These are phyloP conservation scores for Sordariomycetes sp. DNA, from an alignment of 2,329 filamentous ascomycete genomes.

Conservation along the genomic window DNA sequence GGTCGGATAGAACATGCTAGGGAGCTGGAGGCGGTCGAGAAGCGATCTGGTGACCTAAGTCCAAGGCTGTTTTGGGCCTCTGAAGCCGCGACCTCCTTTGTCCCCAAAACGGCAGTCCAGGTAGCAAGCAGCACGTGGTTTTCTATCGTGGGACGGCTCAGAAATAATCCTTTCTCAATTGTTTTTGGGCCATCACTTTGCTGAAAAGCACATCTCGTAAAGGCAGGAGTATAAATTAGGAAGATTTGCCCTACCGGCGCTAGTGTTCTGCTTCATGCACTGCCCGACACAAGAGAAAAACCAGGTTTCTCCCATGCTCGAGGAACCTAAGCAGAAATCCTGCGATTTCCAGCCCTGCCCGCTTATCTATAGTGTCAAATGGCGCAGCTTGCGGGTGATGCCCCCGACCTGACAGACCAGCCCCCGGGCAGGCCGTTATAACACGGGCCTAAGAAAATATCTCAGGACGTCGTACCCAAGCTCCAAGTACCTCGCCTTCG, in stretches of 20 bases:
- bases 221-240: no score
- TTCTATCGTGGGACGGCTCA: no score
- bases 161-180: no score
- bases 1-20: no score
- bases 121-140: no score
- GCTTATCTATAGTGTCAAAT: not conserved
- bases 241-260: not conserved
- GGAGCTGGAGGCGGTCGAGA: no score
- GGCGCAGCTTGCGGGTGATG: not conserved
- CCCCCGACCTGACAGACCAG: not conserved
- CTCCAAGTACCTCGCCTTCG: constrained; percentile 23
- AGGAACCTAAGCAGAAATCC: not conserved
- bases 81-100: no score
- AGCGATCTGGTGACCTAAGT: no score
- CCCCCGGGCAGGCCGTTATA: constrained; percentile 18
- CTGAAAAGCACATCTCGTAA: no score
- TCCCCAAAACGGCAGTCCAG: no score
- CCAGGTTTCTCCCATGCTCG: not conserved
- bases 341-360: not conserved
- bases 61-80: no score
- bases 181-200: no score
- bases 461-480: constrained; percentile 40
- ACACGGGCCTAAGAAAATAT: constrained; percentile 34
- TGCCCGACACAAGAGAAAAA: not conserved
- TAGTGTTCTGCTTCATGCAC: not conserved